Evolutionary conservation across 192 early-diverging fungal species (phyloP), one percentile per base, ranked within the genome.

Genomic region (Gonapodya prolifera): DNA sequence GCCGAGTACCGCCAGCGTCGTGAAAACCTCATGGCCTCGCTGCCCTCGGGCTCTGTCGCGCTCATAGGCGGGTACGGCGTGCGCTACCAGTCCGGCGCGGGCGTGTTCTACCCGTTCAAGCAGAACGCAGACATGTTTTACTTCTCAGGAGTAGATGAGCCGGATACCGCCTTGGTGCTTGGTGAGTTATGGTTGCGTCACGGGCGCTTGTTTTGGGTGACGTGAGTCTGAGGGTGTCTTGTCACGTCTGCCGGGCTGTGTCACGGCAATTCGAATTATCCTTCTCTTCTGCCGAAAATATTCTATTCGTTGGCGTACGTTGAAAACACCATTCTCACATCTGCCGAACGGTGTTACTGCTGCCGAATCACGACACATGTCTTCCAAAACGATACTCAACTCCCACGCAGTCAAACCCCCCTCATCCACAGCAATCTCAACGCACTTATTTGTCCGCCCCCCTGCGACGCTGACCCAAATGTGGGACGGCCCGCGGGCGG

Each of bases 401-500:
- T 8, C 45, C 23, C 45, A 8, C 45, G 23, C 45, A 61, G 45
- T 61, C 8, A 61, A 61, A 61, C 23, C 45, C 8, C 45, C 45
- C 45, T 34, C 61, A 30, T 34, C 77, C 77, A 73, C 45, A 61
- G 8, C 45, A 61, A 23, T 23, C 23, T 61, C 8, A 8, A 61
- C 45, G 8, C 45, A 61, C 45, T 23, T 61, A 8, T 61, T 94
- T 88, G 92, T 94, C 0, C 86, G 86, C n/a, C 90, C 94, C 1
- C 89, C 89, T 79, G 92, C 91, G 35, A 85, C 84, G 30, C 80
- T 89, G 18, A 85, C 87, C 34, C 94, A 97, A 81, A 83, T 93
- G 75, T 98, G 96, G 96, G 96, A 98, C 78, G 96, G 96, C 16
- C 91, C 95, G 34, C 81, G 93, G 35, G 91, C 91, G 8, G 96